A percentile compares a stretch with the other conserved stretches of the same genome.
These are phyloP conservation scores for Stemphylium vesicarium DNA, from an alignment of 2,329 filamentous ascomycete genomes.

Conservation along the genomic window DNA sequence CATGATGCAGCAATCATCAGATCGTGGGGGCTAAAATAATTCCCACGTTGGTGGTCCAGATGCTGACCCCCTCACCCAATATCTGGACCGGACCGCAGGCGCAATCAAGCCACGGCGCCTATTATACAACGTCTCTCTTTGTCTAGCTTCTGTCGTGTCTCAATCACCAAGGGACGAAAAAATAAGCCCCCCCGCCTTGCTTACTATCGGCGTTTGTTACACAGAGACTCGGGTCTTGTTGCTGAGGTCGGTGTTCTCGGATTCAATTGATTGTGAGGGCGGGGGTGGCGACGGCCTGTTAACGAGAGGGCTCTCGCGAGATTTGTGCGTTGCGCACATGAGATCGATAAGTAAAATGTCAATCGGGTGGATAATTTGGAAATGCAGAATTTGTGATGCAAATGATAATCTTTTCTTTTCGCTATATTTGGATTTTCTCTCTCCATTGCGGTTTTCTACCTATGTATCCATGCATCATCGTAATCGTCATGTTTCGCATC, in stretches of 20 bases:
- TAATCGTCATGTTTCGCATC: too few relatives aligned
- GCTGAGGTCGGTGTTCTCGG: background rate
- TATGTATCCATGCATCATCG: too few relatives aligned
- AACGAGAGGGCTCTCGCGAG: background rate
- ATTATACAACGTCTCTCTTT: background rate
- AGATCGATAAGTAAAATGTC: background rate
- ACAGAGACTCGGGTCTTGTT: background rate
- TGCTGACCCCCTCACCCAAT: slow-evolving; percentile 17
- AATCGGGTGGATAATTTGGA: background rate
- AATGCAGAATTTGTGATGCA: background rate
- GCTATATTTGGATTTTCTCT: background rate
- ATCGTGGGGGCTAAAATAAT: slow-evolving; percentile 4
- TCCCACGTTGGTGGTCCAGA: slow-evolving; percentile 10
- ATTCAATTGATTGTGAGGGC: background rate
- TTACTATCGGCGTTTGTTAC: background rate
- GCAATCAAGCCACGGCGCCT: slow-evolving; percentile 11
- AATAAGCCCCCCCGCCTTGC: background rate
- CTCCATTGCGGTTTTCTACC: too few relatives aligned
- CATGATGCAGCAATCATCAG: background rate
- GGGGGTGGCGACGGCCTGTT: background rate
- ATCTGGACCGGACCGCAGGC: background rate
- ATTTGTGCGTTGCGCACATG: background rate
- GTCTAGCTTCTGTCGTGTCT: background rate
- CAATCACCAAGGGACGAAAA: background rate
- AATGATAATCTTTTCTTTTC: background rate